Conservation (phyloP, 116 monocot species). For the Posidonia oceanica region DNA sequence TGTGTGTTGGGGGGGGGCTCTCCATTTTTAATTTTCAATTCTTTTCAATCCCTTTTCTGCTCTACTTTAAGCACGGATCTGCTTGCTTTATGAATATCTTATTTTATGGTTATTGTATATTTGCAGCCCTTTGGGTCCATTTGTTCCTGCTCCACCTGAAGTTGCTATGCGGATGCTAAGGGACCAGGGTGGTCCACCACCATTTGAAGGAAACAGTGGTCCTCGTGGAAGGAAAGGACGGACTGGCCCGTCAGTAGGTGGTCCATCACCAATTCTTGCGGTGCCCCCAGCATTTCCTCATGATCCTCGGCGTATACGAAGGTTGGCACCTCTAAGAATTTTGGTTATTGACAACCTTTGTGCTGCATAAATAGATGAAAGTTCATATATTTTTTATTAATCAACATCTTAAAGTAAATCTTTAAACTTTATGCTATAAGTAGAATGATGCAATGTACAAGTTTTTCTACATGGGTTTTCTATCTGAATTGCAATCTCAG, state of each 20-base stretch:
- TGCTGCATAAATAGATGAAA: no score
- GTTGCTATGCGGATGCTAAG: slow-evolving; percentile 95
- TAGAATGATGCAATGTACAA: no score
- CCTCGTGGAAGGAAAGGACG: slow-evolving; percentile 57
- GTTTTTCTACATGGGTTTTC: no score
- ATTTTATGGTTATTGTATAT: background rate
- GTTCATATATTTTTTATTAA: no score
- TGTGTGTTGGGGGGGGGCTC: background rate
- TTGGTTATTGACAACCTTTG: no score
- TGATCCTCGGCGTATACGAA: slow-evolving; percentile 83
- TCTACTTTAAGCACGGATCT: background rate
- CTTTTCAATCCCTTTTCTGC: background rate
- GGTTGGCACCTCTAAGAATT: slow-evolving; percentile 20
- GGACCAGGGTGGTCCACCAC: slow-evolving; percentile 74
- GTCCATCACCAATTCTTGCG: slow-evolving; percentile 53
- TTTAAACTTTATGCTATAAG: no score
- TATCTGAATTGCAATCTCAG: no score
- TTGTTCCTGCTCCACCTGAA: slow-evolving; percentile 96
- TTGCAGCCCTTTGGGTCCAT: slow-evolving; percentile 80
- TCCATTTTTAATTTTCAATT: background rate
- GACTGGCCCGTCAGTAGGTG: slow-evolving; percentile 28
- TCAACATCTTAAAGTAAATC: no score
- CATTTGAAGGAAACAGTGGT: slow-evolving; percentile 60
- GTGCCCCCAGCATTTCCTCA: slow-evolving; percentile 54
- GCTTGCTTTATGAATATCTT: background rate